Evolutionary conservation across 2,329 filamentous ascomycete species (phyloP).

Genomic region (Fusarium buharicum): DNA sequence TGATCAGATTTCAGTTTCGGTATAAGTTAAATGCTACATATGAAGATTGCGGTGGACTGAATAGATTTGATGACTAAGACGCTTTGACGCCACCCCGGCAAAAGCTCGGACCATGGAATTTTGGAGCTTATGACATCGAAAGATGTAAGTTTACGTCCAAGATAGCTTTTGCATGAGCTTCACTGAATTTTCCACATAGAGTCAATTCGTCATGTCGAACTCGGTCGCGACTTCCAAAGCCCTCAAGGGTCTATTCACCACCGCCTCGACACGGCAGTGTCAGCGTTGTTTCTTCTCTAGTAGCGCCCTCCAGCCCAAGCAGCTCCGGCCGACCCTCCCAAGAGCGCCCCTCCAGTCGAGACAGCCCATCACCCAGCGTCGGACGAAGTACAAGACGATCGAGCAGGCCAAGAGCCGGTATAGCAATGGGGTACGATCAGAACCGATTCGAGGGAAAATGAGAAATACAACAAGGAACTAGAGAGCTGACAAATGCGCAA

Average conservation of each 20-base stretch:
- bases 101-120: slow-evolving; percentile 43
- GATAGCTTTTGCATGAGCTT: slow-evolving; percentile 36
- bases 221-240: slow-evolving; percentile 50
- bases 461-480: not conserved
- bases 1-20: not conserved
- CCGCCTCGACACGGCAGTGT: slow-evolving; percentile 52
- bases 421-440: slow-evolving; percentile 61
- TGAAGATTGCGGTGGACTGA: slow-evolving; percentile 15
- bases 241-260: slow-evolving; percentile 49
- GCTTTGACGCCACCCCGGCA: slow-evolving; percentile 29
- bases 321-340: slow-evolving; percentile 50
- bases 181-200: slow-evolving; percentile 13
- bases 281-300: slow-evolving; percentile 57
- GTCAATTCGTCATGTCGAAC: slow-evolving; percentile 53
- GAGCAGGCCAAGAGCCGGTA: slow-evolving; percentile 69
- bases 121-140: slow-evolving; percentile 44
- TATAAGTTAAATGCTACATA: slow-evolving; percentile 23
- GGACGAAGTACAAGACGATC: slow-evolving; percentile 62
- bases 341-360: slow-evolving; percentile 47
- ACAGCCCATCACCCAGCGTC: slow-evolving; percentile 52
- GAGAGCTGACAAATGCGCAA: slow-evolving; percentile 43
- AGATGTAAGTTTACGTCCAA: slow-evolving; percentile 43
- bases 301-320: slow-evolving; percentile 50
- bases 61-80: slow-evolving; percentile 40
- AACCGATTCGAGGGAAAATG: not conserved